A percentile compares a stretch with the other conserved stretches of the same genome.
Conservation (phyloP, 306 rosid genomes). For the Comarum palustre region DNA sequence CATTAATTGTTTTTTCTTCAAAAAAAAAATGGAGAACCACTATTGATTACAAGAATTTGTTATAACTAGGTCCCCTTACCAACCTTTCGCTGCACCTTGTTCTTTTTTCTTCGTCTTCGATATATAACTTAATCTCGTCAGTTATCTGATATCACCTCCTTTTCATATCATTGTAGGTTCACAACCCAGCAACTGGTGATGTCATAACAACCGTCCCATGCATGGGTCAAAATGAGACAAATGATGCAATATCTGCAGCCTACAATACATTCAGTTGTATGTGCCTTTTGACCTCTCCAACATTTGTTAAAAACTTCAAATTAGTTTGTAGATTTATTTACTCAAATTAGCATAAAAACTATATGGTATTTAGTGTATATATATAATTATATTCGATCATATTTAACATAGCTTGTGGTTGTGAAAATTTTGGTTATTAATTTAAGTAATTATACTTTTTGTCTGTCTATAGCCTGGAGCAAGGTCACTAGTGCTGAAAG, state of each 20-base stretch:
- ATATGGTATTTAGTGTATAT: background rate
- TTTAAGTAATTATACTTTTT: conserved; percentile 12
- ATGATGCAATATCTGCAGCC: conserved; percentile 93
- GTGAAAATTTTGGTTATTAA: background rate
- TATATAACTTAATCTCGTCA: background rate
- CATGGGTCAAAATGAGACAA: conserved; percentile 86
- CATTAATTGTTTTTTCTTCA: background rate
- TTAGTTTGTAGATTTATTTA: conserved; percentile 5
- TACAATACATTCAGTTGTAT: conserved; percentile 60
- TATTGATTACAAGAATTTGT: conserved; percentile 1
- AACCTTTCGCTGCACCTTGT: background rate
- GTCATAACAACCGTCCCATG: conserved; percentile 73
- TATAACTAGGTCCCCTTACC: background rate
- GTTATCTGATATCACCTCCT: background rate
- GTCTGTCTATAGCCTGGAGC: conserved; percentile 80
- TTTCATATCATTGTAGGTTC: conserved; percentile 51
- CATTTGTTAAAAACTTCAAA: conserved; percentile 17
- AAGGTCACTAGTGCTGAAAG: conserved; percentile 80
- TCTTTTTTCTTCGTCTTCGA: background rate
- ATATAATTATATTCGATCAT: background rate
- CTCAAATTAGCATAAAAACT: background rate
- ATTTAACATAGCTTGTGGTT: conserved; percentile 6
- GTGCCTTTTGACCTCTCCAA: conserved; percentile 26
- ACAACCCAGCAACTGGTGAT: conserved; percentile 89
- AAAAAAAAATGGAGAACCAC: background rate